Percentiles rank a stretch among this genome's conserved stretches.
Evolutionary conservation across 306 rosid genomes (phyloP).

Genomic region (Trifolium fragiferum): DNA sequence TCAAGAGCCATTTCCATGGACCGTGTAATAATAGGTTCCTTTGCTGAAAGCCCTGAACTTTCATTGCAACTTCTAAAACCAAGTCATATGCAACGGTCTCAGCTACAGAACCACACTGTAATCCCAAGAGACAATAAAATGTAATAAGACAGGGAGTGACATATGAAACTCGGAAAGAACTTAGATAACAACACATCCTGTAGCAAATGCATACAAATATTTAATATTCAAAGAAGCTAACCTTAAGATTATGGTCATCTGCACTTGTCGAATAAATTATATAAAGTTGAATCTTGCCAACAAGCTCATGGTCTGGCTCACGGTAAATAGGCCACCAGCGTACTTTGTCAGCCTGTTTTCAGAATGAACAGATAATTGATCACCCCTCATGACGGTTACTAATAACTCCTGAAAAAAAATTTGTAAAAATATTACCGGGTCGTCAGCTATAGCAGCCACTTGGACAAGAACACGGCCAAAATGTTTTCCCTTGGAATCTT

Average conservation of each 20-base stretch:
- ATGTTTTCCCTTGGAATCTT: conserved; percentile 91
- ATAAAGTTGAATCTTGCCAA: conserved; percentile 85
- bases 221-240: conserved; percentile 39
- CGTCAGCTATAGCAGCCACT: conserved; percentile 84
- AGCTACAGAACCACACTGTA: conserved; percentile 89
- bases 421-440: conserved; percentile 63
- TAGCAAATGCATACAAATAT: conserved; percentile 13
- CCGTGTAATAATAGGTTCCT: conserved; percentile 81
- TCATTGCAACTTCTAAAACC: conserved; percentile 93
- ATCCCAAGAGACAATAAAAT: conserved; percentile 26
- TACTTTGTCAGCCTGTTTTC: conserved; percentile 86
- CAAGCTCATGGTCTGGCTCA: conserved; percentile 84
- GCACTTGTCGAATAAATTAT: conserved; percentile 73
- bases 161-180: background rate
- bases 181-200: conserved; percentile 16
- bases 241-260: conserved; percentile 88
- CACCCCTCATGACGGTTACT: conserved; percentile 19
- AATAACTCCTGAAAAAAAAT: conserved; percentile 16
- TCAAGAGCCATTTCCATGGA: conserved; percentile 97
- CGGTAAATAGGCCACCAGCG: conserved; percentile 93
- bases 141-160: background rate
- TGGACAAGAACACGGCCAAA: conserved; percentile 80
- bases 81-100: conserved; percentile 97
- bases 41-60: conserved; percentile 86
- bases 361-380: conserved; percentile 38